A percentile compares a stretch with the other conserved stretches of the same genome.
Conservation (phyloP, 2,329 filamentous ascomycete species). For the Trichoderma asperellum region DNA sequence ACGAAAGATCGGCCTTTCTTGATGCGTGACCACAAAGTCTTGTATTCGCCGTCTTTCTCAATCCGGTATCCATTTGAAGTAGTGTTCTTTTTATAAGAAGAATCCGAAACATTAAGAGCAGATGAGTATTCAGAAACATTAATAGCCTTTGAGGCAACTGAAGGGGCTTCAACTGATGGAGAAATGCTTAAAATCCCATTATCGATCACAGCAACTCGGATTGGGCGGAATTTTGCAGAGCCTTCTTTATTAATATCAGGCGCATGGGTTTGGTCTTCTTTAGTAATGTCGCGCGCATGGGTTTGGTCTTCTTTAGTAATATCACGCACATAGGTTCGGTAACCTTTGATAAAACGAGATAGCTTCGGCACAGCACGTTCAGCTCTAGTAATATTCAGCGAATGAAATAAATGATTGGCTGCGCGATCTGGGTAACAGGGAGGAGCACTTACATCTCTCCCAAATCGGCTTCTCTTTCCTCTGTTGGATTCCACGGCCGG, state of each 20-base stretch:
- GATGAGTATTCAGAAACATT: no score
- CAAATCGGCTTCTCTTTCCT: background rate
- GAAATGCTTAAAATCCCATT: constrained; percentile 3
- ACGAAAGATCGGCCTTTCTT: no score
- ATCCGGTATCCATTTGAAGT: no score
- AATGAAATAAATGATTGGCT: background rate
- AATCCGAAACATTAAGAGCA: no score
- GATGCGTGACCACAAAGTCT: no score
- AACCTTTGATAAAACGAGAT: background rate
- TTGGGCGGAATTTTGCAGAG: background rate
- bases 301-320: background rate
- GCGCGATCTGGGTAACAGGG: no score
- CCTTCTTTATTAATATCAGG: no score
- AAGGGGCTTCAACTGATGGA: background rate
- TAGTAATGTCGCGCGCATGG: no score
- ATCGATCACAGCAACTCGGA: constrained; percentile 6
- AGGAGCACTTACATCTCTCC: background rate
- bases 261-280: no score
- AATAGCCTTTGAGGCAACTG: background rate
- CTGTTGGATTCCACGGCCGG: no score
- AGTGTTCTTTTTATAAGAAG: no score
- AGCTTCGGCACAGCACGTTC: background rate
- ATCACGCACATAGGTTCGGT: background rate
- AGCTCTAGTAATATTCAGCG: background rate
- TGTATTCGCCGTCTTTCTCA: no score